phyloP scores from a whole-genome alignment of 2,329 filamentous ascomycete genomes.

The Colletotrichum tropicicola region DNA sequence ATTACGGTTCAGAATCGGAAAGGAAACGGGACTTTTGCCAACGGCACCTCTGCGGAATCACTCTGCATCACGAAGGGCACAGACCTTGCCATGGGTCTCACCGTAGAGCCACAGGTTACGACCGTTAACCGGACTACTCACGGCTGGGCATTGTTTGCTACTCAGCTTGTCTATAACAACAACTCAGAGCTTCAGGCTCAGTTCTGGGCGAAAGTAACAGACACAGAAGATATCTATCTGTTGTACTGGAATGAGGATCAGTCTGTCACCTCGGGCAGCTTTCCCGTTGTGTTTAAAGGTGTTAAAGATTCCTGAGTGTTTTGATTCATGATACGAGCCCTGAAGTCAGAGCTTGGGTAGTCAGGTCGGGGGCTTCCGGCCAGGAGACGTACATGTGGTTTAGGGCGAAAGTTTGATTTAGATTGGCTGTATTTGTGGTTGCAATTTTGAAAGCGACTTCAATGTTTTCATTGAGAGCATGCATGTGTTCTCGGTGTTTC shows the following conservation, averaged over 20 bases:
- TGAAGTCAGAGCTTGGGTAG: no score
- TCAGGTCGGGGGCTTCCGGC: no score
- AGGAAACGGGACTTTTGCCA: not conserved
- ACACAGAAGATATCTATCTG: not conserved
- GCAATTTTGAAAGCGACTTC: no score
- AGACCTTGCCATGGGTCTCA: not conserved
- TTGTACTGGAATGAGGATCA: not conserved
- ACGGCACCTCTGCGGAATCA: not conserved
- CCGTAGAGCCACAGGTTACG: not conserved
- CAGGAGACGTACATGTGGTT: no score
- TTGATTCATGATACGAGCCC: no score
- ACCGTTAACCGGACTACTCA: not conserved
- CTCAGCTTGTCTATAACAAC: not conserved
- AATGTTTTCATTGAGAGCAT: no score
- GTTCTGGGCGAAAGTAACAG: not conserved
- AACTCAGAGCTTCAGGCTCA: not conserved
- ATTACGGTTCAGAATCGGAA: slow-evolving; percentile 3
- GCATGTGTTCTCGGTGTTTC: no score
- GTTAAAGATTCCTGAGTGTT: not conserved
- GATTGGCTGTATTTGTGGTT: no score
- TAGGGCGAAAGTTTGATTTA: no score
- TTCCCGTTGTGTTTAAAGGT: not conserved
- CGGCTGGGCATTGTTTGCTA: not conserved
- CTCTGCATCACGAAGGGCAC: not conserved
- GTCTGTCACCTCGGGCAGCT: not conserved